Evolutionary conservation across 345 rosid species (phyloP).

Genomic region (Barbarea vulgaris): DNA sequence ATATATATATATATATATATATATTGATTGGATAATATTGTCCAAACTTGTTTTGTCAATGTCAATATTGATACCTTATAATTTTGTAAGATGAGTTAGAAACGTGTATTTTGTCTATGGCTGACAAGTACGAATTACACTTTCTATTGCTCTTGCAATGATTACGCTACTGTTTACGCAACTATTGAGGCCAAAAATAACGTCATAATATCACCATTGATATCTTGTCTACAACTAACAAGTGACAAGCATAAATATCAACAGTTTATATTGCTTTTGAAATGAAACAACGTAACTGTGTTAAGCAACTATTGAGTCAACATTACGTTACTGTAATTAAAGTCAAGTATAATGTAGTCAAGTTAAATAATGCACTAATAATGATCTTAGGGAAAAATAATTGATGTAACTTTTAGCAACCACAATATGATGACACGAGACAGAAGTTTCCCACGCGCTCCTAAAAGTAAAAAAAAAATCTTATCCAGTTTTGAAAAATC

Average conservation of each 20-base stretch:
- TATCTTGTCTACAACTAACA: neutral
- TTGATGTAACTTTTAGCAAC: neutral
- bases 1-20: no score
- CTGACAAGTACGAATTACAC: neutral
- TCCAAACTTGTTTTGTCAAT: conserved; percentile 8
- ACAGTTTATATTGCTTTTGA: neutral
- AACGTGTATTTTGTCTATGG: neutral
- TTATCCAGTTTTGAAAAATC: neutral
- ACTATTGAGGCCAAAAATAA: neutral
- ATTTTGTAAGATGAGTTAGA: neutral
- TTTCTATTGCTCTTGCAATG: neutral
- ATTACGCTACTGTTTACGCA: neutral
- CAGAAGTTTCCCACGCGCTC: conserved; percentile 27
- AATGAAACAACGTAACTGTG: neutral
- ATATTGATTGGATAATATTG: neutral
- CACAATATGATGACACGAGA: conserved; percentile 17
- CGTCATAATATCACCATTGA: neutral
- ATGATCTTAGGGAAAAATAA: neutral
- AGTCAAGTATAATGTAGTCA: neutral
- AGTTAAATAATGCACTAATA: neutral
- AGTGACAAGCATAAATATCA: neutral
- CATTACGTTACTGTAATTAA: neutral
- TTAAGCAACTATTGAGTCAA: neutral
- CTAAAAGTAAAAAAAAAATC: neutral
- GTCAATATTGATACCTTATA: neutral